Evolutionary conservation across 1,139 yeast species (phyloP).

Genomic region (Yamadazyma siamensis): DNA sequence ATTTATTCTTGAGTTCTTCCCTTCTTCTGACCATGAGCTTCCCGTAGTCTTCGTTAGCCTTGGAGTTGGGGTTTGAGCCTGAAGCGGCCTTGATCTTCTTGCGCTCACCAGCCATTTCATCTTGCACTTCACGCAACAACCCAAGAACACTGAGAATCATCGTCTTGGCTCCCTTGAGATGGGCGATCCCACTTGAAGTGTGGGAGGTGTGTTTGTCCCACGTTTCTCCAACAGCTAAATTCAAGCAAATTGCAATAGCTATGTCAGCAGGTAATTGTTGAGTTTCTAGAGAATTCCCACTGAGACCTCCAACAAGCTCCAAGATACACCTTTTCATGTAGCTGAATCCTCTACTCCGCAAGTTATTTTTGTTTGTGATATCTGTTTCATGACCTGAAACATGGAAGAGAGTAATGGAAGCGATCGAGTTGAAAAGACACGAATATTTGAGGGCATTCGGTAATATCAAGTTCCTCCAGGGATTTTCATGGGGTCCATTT

Average conservation of each 20-base stretch:
- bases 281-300: slow-evolving; percentile 15
- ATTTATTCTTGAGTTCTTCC: slow-evolving; percentile 19
- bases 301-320: slow-evolving; percentile 56
- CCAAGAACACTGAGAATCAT: slow-evolving; percentile 50
- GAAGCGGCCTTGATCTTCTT: slow-evolving; percentile 11
- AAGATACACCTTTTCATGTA: slow-evolving; percentile 61
- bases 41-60: slow-evolving; percentile 14
- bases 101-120: slow-evolving; percentile 13
- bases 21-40: slow-evolving; percentile 12
- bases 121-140: slow-evolving; percentile 26
- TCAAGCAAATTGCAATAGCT: slow-evolving; percentile 61
- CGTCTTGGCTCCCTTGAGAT: slow-evolving; percentile 62
- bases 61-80: slow-evolving; percentile 7
- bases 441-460: slow-evolving; percentile 54
- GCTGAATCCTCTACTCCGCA: slow-evolving; percentile 48
- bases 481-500: slow-evolving; percentile 62
- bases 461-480: slow-evolving; percentile 59
- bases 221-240: slow-evolving; percentile 61
- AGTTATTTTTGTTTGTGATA: slow-evolving; percentile 34
- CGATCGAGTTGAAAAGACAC: slow-evolving; percentile 58
- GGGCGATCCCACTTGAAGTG: slow-evolving; percentile 66
- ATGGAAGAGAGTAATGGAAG: slow-evolving; percentile 65
- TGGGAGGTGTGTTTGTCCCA: slow-evolving; percentile 61
- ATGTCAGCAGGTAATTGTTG: slow-evolving; percentile 57
- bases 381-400: slow-evolving; percentile 41